Conservation (phyloP, 768 basidiomycete species). For the Amanita fuliginea region DNA sequence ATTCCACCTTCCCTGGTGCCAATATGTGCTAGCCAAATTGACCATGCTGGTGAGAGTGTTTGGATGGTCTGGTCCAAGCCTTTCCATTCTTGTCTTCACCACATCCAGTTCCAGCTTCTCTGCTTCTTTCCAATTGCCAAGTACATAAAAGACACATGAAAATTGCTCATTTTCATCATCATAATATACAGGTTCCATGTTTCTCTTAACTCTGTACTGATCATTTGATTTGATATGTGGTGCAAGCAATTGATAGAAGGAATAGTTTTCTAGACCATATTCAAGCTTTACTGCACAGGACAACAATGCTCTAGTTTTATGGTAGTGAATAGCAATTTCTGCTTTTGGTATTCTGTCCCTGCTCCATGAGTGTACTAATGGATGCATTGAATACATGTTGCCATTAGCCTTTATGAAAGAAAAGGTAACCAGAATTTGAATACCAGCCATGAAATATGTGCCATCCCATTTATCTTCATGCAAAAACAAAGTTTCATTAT, state of each 20-base stretch:
- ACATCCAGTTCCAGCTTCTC: not conserved
- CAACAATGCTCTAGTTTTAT: not conserved
- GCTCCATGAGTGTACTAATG: too few relatives aligned
- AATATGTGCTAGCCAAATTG: not conserved
- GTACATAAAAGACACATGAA: not conserved
- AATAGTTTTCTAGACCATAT: not conserved
- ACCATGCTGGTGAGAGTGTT: not conserved
- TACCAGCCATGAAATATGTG: conserved; percentile 8
- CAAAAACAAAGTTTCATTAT: not conserved
- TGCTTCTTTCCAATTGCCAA: not conserved
- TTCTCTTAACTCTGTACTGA: not conserved
- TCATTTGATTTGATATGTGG: too few relatives aligned
- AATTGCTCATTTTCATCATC: not conserved
- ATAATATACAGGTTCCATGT: not conserved
- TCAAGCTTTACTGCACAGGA: conserved; percentile 1
- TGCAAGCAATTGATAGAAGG: conserved; percentile 1
- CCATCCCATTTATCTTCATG: conserved; percentile 6
- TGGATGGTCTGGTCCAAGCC: not conserved
- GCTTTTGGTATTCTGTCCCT: not conserved
- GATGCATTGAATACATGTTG: conserved; percentile 3
- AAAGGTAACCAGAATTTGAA: conserved; percentile 9
- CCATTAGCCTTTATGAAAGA: conserved; percentile 9
- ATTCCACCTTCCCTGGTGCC: too few relatives aligned
- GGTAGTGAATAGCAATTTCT: not conserved
- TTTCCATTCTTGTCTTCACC: not conserved